Evolutionary conservation across 2,329 filamentous ascomycete genomes (phyloP).

Genomic region (Akanthomyces lecanii): DNA sequence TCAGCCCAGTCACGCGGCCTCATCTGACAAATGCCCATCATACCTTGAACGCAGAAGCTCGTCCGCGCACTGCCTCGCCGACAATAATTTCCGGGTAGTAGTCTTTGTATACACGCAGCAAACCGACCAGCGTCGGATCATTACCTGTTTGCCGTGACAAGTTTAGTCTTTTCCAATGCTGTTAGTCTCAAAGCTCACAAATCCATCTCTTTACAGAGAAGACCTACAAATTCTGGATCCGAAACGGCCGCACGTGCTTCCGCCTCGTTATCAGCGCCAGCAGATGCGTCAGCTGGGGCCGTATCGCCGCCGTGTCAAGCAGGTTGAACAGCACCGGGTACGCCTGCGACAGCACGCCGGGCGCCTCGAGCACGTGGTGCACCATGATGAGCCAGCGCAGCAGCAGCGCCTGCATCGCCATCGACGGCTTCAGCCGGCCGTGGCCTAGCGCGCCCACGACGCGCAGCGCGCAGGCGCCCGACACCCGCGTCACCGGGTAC

Average conservation of each 20-base stretch:
- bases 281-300: conserved; percentile 67
- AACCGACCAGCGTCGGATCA: conserved; percentile 68
- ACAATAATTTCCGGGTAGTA: conserved; percentile 88
- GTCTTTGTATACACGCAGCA: conserved; percentile 81
- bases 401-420: conserved; percentile 65
- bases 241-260: conserved; percentile 77
- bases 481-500: conserved; percentile 66
- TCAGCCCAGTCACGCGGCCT: neutral
- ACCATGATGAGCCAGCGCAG: conserved; percentile 76
- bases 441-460: conserved; percentile 73
- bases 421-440: conserved; percentile 68
- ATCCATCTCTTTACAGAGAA: neutral
- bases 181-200: conserved; percentile 10
- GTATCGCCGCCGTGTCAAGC: conserved; percentile 73
- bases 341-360: conserved; percentile 58
- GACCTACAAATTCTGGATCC: conserved; percentile 70
- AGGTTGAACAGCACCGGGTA: conserved; percentile 78
- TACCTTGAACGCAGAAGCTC: conserved; percentile 59
- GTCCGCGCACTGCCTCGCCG: conserved; percentile 59
- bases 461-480: conserved; percentile 56
- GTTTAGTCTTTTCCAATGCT: conserved; percentile 41
- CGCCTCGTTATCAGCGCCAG: conserved; percentile 74
- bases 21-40: neutral
- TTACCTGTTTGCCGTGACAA: conserved; percentile 60
- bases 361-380: conserved; percentile 65